phyloP scores from a whole-genome alignment of 2,329 filamentous ascomycete genomes.

The Phialophora chinensis region DNA sequence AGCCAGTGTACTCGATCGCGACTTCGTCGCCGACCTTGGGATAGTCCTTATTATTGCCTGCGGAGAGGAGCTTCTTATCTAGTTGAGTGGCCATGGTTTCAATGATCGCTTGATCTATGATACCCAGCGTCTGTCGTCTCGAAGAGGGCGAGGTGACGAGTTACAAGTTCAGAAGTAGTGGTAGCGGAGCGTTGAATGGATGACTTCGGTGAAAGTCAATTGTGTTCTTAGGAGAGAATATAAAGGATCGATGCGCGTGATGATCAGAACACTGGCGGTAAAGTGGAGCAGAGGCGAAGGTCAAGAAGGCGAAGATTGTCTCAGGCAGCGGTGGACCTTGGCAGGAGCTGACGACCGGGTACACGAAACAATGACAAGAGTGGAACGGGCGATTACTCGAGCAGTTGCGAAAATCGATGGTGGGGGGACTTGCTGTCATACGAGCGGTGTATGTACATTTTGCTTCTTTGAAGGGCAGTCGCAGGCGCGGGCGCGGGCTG shows the following conservation, averaged over 20 bases:
- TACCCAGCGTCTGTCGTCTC: neutral
- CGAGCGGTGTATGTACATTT: slow-evolving; percentile 1
- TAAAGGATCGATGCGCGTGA: neutral
- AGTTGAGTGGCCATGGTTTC: slow-evolving; percentile 52
- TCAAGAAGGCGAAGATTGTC: neutral
- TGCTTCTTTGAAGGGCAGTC: neutral
- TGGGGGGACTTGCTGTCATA: neutral
- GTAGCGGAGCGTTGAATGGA: slow-evolving; percentile 2
- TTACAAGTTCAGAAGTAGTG: neutral
- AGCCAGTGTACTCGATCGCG: slow-evolving; percentile 90
- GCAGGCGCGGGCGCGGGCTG: neutral
- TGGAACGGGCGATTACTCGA: neutral
- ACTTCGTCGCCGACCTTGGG: slow-evolving; percentile 74
- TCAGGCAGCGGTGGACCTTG: slow-evolving; percentile 8
- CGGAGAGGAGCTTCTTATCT: slow-evolving; percentile 64
- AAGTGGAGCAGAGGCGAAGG: slow-evolving; percentile 5
- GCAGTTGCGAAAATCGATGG: neutral
- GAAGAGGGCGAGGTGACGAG: neutral
- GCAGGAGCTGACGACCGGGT: neutral
- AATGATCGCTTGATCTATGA: neutral
- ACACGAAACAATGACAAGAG: neutral
- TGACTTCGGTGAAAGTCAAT: neutral
- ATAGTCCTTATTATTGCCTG: slow-evolving; percentile 66
- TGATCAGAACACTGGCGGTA: neutral
- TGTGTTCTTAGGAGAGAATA: neutral